Conservation (phyloP, 2,329 filamentous ascomycete species). For the Penicillium nordicum region DNA sequence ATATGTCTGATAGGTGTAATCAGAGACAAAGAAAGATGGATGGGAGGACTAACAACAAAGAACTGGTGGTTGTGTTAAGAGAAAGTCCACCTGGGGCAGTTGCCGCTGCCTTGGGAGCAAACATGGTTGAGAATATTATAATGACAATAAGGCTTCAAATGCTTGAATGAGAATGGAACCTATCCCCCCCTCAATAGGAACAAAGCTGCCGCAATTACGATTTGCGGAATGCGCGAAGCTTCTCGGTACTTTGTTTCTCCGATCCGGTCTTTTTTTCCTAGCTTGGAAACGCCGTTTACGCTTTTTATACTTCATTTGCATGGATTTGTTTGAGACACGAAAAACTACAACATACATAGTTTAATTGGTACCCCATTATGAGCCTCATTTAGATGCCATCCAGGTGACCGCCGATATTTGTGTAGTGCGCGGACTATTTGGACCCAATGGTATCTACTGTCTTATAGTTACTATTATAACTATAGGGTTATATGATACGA, state of each 20-base stretch:
- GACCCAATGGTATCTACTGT: neutral
- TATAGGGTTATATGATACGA: too few relatives aligned
- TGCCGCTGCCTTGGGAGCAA: constrained; percentile 36
- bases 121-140: constrained; percentile 28
- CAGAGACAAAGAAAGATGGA: constrained; percentile 1
- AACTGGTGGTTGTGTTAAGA: constrained; percentile 53
- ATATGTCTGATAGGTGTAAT: constrained; percentile 4
- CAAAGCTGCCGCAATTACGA: constrained; percentile 10
- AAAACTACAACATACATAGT: neutral
- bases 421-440: neutral
- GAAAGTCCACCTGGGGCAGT: constrained; percentile 42
- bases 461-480: too few relatives aligned
- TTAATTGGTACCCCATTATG: neutral
- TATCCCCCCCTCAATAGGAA: constrained; percentile 1
- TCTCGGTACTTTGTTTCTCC: constrained; percentile 17
- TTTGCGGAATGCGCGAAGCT: constrained; percentile 17
- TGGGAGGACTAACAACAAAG: constrained; percentile 45
- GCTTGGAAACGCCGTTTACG: neutral
- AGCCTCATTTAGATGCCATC: neutral
- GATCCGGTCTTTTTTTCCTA: neutral
- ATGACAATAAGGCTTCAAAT: neutral
- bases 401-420: neutral
- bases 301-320: neutral
- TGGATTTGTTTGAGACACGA: neutral
- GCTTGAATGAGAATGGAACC: constrained; percentile 8